Conservation (phyloP, 2,329 filamentous ascomycete genomes). For the Nothopassalora personata region DNA sequence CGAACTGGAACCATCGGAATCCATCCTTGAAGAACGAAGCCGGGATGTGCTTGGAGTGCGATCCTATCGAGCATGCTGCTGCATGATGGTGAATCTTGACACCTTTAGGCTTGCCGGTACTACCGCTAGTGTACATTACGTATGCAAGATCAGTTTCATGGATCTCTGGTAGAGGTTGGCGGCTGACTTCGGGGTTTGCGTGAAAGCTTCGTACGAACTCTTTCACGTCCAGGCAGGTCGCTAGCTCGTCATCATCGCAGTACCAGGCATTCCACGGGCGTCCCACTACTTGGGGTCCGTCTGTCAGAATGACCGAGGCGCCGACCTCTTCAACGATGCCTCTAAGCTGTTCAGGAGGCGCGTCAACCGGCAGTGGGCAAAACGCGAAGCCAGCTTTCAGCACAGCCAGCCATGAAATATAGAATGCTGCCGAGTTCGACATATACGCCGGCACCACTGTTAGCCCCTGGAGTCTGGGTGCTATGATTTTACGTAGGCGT, state of each 20-base stretch:
- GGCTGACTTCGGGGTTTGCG: background rate
- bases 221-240: slow-evolving; percentile 8
- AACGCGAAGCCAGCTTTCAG: slow-evolving; percentile 14
- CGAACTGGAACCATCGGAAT: slow-evolving; percentile 18
- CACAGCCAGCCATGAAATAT: slow-evolving; percentile 14
- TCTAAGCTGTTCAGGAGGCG: slow-evolving; percentile 9
- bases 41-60: slow-evolving; percentile 10
- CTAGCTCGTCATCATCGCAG: slow-evolving; percentile 15
- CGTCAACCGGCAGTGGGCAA: slow-evolving; percentile 13
- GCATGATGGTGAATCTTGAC: slow-evolving; percentile 12
- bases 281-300: slow-evolving; percentile 9
- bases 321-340: slow-evolving; percentile 15
- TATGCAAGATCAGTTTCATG: slow-evolving; percentile 23
- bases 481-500: background rate
- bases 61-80: slow-evolving; percentile 12
- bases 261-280: slow-evolving; percentile 16
- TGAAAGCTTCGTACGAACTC: slow-evolving; percentile 3
- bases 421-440: slow-evolving; percentile 11
- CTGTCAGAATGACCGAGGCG: slow-evolving; percentile 8
- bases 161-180: background rate
- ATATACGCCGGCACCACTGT: slow-evolving; percentile 13
- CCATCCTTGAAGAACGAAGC: slow-evolving; percentile 9
- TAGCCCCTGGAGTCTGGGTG: background rate
- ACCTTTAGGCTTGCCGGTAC: slow-evolving; percentile 24
- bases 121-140: slow-evolving; percentile 26